phyloP scores from a whole-genome alignment of 1,284 basidiomycete genomes.

The Ustilago bromivora region DNA sequence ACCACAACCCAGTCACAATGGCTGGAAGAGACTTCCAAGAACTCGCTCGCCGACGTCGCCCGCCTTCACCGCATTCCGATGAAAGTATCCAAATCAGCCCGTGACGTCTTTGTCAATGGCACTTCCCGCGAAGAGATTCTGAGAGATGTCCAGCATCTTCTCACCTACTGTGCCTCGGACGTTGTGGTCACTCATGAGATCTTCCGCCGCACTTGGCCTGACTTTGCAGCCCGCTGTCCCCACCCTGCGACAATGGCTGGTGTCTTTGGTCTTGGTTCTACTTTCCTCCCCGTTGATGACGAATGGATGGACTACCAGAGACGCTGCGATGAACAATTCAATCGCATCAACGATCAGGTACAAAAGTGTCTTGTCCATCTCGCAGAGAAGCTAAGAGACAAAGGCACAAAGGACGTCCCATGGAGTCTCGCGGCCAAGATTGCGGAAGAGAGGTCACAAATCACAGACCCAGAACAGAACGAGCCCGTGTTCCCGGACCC shows the following conservation, averaged over 20 bases:
- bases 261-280: slow-evolving; percentile 89
- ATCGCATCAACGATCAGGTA: slow-evolving; percentile 80
- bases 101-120: slow-evolving; percentile 78
- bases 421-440: slow-evolving; percentile 65
- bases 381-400: slow-evolving; percentile 74
- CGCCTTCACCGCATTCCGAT: slow-evolving; percentile 84
- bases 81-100: slow-evolving; percentile 81
- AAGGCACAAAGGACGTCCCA: slow-evolving; percentile 48
- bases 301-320: slow-evolving; percentile 86
- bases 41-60: slow-evolving; percentile 92
- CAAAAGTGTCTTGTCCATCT: slow-evolving; percentile 78
- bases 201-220: slow-evolving; percentile 82
- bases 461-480: slow-evolving; percentile 22
- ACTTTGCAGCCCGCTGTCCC: slow-evolving; percentile 85
- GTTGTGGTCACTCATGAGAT: slow-evolving; percentile 87
- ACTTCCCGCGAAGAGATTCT: slow-evolving; percentile 77
- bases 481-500: slow-evolving; percentile 45
- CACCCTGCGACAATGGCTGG: slow-evolving; percentile 94
- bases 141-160: slow-evolving; percentile 79
- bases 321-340: slow-evolving; percentile 82
- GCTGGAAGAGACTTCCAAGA: slow-evolving; percentile 92
- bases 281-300: slow-evolving; percentile 89
- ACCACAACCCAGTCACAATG: slow-evolving; percentile 72
- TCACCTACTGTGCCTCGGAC: slow-evolving; percentile 90
- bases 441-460: slow-evolving; percentile 36